Percentiles rank a stretch among this genome's conserved stretches.
Evolutionary conservation across 2,329 filamentous ascomycete genomes (phyloP).

Genomic region (Sclerotinia glacialis): DNA sequence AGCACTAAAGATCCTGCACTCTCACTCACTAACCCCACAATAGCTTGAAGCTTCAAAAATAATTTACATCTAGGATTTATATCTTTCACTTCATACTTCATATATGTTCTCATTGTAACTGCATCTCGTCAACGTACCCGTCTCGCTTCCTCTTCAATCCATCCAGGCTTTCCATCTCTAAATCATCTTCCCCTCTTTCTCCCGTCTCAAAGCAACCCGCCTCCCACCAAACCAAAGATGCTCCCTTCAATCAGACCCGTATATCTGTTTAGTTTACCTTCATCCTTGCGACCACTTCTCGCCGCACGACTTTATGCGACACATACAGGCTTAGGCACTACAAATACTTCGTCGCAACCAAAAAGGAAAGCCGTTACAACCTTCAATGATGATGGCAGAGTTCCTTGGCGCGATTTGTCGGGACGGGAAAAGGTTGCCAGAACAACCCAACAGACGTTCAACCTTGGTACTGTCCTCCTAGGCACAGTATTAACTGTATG

Average conservation of each 20-base stretch:
- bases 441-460: slow-evolving; percentile 87
- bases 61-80: background rate
- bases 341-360: slow-evolving; percentile 40
- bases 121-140: background rate
- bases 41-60: slow-evolving; percentile 17
- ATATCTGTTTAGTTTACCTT: slow-evolving; percentile 41
- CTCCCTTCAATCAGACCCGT: slow-evolving; percentile 23
- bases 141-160: background rate
- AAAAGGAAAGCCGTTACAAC: slow-evolving; percentile 72
- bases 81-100: background rate
- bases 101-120: background rate
- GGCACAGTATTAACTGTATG: slow-evolving; percentile 74
- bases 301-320: slow-evolving; percentile 57
- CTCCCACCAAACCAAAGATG: background rate
- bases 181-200: background rate
- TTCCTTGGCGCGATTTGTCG: slow-evolving; percentile 78
- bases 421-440: slow-evolving; percentile 74
- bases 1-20: too few relatives aligned
- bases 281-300: slow-evolving; percentile 42
- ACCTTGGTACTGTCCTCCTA: slow-evolving; percentile 72
- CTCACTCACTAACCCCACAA: slow-evolving; percentile 2
- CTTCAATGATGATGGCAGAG: slow-evolving; percentile 79
- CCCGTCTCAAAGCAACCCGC: background rate
- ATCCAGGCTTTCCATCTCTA: background rate
- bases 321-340: slow-evolving; percentile 46